phyloP scores from a whole-genome alignment of 2,329 filamentous ascomycete species.

The Fusarium secorum region DNA sequence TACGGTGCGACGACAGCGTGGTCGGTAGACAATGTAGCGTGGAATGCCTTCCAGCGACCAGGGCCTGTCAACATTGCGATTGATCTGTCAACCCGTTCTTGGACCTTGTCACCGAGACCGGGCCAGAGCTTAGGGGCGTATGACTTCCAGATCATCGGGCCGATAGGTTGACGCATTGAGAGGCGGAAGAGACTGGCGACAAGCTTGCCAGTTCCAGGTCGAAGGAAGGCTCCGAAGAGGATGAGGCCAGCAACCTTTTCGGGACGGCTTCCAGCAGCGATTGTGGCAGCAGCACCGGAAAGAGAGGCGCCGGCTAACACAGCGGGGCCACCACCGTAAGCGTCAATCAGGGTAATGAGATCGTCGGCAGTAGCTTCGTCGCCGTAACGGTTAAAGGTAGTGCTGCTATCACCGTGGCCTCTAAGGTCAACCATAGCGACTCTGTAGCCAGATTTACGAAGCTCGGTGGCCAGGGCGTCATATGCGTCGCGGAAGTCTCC shows the following conservation, averaged over 20 bases:
- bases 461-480: not conserved
- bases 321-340: slow-evolving; percentile 12
- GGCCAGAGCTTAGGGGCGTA: slow-evolving; percentile 24
- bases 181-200: slow-evolving; percentile 3
- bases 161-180: not conserved
- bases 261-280: slow-evolving; percentile 16
- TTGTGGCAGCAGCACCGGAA: slow-evolving; percentile 14
- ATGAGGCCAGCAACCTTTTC: slow-evolving; percentile 21
- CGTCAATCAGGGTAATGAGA: slow-evolving; percentile 6
- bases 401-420: slow-evolving; percentile 23
- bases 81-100: slow-evolving; percentile 13
- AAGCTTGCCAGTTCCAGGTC: not conserved
- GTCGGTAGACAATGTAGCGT: slow-evolving; percentile 20
- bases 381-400: slow-evolving; percentile 11
- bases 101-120: slow-evolving; percentile 10
- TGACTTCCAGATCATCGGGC: slow-evolving; percentile 14
- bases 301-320: slow-evolving; percentile 9
- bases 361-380: slow-evolving; percentile 22
- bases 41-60: slow-evolving; percentile 26
- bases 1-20: slow-evolving; percentile 11
- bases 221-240: slow-evolving; percentile 14
- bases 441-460: slow-evolving; percentile 7
- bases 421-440: slow-evolving; percentile 26
- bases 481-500: slow-evolving; percentile 30
- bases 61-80: slow-evolving; percentile 12